A percentile compares a stretch with the other conserved stretches of the same genome.
Conservation (phyloP, 2,329 filamentous ascomycete genomes). For the Fusarium sublunatum region DNA sequence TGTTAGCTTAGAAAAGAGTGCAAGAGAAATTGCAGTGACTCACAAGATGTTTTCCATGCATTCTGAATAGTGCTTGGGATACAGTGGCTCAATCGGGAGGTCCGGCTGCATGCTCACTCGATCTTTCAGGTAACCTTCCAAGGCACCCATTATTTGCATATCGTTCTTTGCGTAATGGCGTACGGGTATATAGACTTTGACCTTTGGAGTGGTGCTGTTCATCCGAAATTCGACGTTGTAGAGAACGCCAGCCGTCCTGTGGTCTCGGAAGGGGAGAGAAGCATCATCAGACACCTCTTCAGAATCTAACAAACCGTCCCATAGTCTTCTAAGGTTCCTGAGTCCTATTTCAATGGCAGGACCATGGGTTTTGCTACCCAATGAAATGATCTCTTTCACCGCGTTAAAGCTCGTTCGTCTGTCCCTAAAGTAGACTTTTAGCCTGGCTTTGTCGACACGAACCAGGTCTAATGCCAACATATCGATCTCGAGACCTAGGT, state of each 20-base stretch:
- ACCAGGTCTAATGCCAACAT: constrained; percentile 53
- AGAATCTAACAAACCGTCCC: constrained; percentile 29
- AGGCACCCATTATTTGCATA: not conserved
- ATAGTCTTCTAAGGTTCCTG: constrained; percentile 31
- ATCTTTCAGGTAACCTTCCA: not conserved
- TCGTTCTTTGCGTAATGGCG: constrained; percentile 47
- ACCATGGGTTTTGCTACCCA: constrained; percentile 33
- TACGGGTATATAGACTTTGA: constrained; percentile 52
- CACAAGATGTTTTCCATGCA: constrained; percentile 4
- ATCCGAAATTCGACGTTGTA: constrained; percentile 50
- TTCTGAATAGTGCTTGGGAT: not conserved
- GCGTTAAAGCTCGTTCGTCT: constrained; percentile 47
- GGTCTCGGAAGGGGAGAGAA: constrained; percentile 27
- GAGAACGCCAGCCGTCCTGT: constrained; percentile 51
- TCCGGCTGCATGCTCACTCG: not conserved
- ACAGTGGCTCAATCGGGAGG: rapidly evolving
- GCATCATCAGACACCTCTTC: constrained; percentile 12
- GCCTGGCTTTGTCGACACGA: constrained; percentile 42
- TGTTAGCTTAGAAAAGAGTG: not conserved
- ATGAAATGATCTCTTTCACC: constrained; percentile 42
- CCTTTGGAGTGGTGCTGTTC: constrained; percentile 31
- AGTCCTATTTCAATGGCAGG: constrained; percentile 26
- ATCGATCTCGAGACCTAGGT: constrained; percentile 18
- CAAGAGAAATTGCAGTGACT: not conserved
- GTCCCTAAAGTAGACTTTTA: constrained; percentile 53